Percentiles rank a stretch among this genome's conserved stretches.
Evolutionary conservation across 257 asterid genomes (phyloP).

Genomic region (Fraxinus anomala): DNA sequence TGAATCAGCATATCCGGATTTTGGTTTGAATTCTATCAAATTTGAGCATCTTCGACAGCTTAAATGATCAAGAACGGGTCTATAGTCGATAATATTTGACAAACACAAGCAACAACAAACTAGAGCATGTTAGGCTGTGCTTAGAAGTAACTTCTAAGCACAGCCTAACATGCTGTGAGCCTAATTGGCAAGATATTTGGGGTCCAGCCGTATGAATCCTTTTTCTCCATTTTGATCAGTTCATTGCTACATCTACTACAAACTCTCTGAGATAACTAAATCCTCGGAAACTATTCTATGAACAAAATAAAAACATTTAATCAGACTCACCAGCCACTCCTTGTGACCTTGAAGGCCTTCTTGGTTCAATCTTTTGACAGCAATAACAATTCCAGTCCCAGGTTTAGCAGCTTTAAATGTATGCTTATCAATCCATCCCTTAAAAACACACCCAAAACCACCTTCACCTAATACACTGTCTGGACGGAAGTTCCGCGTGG

Average conservation of each 20-base stretch:
- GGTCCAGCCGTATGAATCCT: not conserved
- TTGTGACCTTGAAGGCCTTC: slow-evolving; percentile 82
- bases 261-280: not conserved
- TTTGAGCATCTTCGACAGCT: not conserved
- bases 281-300: not conserved
- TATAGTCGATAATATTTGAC: not conserved
- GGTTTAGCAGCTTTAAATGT: slow-evolving; percentile 71
- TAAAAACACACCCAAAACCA: slow-evolving; percentile 81
- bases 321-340: slow-evolving; percentile 77
- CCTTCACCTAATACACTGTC: slow-evolving; percentile 91
- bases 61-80: not conserved
- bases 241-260: not conserved
- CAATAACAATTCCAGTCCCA: slow-evolving; percentile 75
- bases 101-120: not conserved
- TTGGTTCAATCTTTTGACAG: slow-evolving; percentile 74
- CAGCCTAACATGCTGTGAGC: not conserved
- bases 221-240: not conserved
- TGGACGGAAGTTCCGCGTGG: slow-evolving; percentile 81
- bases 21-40: not conserved
- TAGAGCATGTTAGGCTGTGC: too few relatives aligned
- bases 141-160: not conserved
- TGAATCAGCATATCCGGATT: not conserved
- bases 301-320: not conserved
- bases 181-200: not conserved
- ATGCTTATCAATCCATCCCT: slow-evolving; percentile 80